These are phyloP conservation scores for Podila verticillata DNA, from an alignment of 192 early-diverging fungal genomes.

Conservation along the genomic window DNA sequence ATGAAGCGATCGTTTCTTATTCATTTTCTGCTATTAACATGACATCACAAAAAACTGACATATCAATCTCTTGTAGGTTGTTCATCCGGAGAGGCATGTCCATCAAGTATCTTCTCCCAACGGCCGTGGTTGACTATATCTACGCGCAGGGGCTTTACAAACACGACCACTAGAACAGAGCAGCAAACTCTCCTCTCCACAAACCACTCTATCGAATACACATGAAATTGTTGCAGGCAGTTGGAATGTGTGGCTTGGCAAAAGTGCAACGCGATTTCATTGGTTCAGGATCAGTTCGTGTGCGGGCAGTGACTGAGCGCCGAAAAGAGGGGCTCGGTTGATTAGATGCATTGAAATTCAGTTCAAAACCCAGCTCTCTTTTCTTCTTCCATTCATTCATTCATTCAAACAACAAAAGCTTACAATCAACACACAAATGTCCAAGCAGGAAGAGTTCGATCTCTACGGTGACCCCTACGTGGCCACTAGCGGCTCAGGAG, in stretches of 20 bases:
- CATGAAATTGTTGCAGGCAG: no score
- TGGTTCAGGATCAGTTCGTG: no score
- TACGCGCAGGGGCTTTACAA: slow-evolving; percentile 79
- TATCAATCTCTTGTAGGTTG: slow-evolving; percentile 58
- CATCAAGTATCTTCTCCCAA: slow-evolving; percentile 93
- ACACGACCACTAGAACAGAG: slow-evolving; percentile 7
- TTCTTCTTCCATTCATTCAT: no score
- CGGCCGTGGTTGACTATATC: slow-evolving; percentile 93
- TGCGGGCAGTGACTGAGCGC: no score
- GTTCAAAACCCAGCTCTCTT: no score
- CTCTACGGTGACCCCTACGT: slow-evolving; percentile 50
- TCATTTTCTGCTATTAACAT: no score
- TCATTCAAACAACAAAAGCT: not conserved
- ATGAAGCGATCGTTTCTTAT: not conserved
- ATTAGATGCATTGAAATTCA: no score
- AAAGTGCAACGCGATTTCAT: no score
- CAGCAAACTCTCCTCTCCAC: no score
- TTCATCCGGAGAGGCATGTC: slow-evolving; percentile 95
- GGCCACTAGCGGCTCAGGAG: slow-evolving; percentile 22
- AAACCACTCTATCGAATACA: no score
- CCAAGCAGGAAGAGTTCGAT: slow-evolving; percentile 50
- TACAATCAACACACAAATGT: slow-evolving; percentile 9
- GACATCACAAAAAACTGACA: not conserved
- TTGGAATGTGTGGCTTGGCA: no score
- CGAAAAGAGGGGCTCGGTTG: no score